Percentiles rank a stretch among this genome's conserved stretches.
Conservation (phyloP, 768 basidiomycete species). For the Clitopilus passeckerianus region DNA sequence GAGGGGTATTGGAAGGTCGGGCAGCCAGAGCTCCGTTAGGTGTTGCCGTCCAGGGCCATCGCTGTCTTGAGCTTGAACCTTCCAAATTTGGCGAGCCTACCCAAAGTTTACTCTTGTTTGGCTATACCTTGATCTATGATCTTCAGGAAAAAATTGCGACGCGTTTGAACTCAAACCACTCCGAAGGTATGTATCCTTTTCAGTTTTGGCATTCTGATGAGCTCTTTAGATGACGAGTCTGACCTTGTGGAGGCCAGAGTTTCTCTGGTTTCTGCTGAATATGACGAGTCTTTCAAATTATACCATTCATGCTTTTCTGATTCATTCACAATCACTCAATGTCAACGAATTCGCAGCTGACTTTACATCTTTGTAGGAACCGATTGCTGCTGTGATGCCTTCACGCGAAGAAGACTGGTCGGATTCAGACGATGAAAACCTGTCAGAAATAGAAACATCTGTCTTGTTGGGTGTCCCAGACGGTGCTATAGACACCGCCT, state of each 20-base stretch:
- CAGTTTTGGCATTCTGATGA: constrained; percentile 29
- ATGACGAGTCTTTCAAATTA: constrained; percentile 60
- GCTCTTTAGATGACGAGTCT: constrained; percentile 72
- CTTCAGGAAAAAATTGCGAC: constrained; percentile 5
- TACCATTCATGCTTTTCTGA: constrained; percentile 98
- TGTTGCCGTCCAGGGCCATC: constrained; percentile 8
- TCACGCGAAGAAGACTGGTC: constrained; percentile 64
- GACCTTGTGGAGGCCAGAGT: constrained; percentile 52
- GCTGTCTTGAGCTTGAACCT: neutral
- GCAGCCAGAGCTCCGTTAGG: constrained; percentile 9
- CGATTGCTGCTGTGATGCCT: constrained; percentile 15
- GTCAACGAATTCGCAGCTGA: constrained; percentile 13
- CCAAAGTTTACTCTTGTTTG: constrained; percentile 22
- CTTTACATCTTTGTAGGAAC: constrained; percentile 8
- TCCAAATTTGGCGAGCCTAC: constrained; percentile 1
- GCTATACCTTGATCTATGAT: constrained; percentile 7
- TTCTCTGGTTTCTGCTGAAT: constrained; percentile 45
- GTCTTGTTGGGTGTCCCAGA: constrained; percentile 82
- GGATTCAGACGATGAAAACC: constrained; percentile 69
- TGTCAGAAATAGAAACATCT: constrained; percentile 57
- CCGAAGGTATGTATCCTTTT: constrained; percentile 14
- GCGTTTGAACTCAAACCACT: constrained; percentile 10
- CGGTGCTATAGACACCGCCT: constrained; percentile 50
- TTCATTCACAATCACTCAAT: constrained; percentile 18
- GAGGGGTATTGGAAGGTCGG: constrained; percentile 14